These are phyloP conservation scores for Kandelia obovata DNA, from an alignment of 345 rosid genomes.

Conservation along the genomic window DNA sequence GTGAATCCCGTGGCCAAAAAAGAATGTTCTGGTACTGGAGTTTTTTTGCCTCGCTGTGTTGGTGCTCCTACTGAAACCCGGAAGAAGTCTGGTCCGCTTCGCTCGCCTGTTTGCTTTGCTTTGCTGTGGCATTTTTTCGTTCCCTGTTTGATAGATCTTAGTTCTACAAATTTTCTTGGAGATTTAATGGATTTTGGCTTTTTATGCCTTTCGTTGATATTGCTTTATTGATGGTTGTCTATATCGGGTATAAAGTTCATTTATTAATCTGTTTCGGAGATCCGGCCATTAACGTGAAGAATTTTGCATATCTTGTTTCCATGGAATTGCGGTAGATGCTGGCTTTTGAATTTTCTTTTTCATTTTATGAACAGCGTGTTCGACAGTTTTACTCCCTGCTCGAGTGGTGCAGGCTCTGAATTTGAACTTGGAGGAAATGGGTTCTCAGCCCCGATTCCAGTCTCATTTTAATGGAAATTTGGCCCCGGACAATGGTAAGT, in stretches of 20 bases:
- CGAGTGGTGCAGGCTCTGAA: constrained; percentile 72
- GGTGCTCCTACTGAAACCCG: constrained; percentile 36
- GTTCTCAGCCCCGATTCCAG: constrained; percentile 27
- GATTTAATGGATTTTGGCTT: neutral
- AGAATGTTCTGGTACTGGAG: constrained; percentile 79
- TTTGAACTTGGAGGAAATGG: constrained; percentile 44
- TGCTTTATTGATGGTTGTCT: too few species aligned
- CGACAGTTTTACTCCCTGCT: constrained; percentile 71
- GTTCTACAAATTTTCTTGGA: neutral
- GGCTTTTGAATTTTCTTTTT: neutral
- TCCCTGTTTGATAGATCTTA: too few species aligned
- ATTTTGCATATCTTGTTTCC: too few species aligned
- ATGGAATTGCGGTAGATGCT: neutral
- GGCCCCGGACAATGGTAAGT: constrained; percentile 18
- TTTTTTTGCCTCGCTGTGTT: constrained; percentile 70
- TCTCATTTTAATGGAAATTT: constrained; percentile 28
- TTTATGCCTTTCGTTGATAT: too few species aligned
- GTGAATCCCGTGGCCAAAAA: constrained; percentile 41
- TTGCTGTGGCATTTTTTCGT: neutral
- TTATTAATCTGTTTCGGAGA: too few species aligned
- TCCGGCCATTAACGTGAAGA: too few species aligned
- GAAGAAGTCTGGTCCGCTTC: constrained; percentile 51
- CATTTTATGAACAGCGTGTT: constrained; percentile 26
- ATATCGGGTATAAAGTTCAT: too few species aligned
- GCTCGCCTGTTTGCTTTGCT: too few species aligned